These are phyloP conservation scores for Paecilomyces dactylethromorphus DNA, from an alignment of 2,329 filamentous ascomycete species.

Conservation along the genomic window DNA sequence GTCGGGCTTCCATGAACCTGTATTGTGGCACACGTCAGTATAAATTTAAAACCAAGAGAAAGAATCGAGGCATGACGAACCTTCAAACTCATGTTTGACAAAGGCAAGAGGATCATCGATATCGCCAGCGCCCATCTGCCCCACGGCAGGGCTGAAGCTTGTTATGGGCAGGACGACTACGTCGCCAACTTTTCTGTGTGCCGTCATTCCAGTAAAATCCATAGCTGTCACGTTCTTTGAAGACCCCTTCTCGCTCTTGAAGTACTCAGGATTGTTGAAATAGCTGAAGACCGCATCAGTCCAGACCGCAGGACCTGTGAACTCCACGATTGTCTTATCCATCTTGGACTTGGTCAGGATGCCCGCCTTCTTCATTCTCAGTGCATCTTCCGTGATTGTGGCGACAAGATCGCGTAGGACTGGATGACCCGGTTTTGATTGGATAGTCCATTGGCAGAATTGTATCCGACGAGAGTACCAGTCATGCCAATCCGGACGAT, in stretches of 20 bases:
- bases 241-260: conserved; percentile 63
- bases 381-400: conserved; percentile 75
- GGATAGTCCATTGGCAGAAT: conserved; percentile 99
- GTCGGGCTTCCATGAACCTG: conserved; percentile 34
- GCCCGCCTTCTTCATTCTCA: conserved; percentile 64
- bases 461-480: conserved; percentile 97
- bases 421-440: conserved; percentile 89
- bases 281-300: conserved; percentile 88
- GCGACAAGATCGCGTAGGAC: conserved; percentile 81
- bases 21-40: neutral
- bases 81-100: conserved; percentile 94
- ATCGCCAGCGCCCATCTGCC: conserved; percentile 86
- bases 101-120: conserved; percentile 92
- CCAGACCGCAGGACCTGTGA: conserved; percentile 91
- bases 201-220: conserved; percentile 83
- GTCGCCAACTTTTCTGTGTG: conserved; percentile 81
- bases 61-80: conserved; percentile 43
- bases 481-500: conserved; percentile 82
- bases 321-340: conserved; percentile 78
- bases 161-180: conserved; percentile 93
- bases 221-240: conserved; percentile 71
- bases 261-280: conserved; percentile 86
- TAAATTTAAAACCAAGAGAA: neutral
- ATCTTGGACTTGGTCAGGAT: conserved; percentile 54
- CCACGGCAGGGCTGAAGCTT: conserved; percentile 90